Evolutionary conservation across 345 rosid species (phyloP), one percentile per base, ranked within the genome.

Genomic region (Eucalyptus regnans): DNA sequence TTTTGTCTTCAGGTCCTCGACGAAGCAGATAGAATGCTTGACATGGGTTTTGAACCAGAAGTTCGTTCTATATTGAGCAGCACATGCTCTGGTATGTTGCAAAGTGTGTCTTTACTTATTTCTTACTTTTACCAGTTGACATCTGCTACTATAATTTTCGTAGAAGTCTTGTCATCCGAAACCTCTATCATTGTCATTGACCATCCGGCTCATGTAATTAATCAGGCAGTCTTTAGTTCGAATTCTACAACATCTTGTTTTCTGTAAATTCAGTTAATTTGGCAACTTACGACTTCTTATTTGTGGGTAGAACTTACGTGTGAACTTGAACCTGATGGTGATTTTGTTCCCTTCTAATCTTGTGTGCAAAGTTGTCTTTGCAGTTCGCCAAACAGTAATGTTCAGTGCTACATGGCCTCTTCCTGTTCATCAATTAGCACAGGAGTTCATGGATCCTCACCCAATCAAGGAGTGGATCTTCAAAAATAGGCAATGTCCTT

Each of bases 11-110:
- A 96, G 99, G 99, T 98, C 50, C 95, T 98, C 86, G 99, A 98
- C 90, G 97, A 98, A 92, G 99, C 99, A 48, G 99, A 98, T 93
- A 92, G 99, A 92, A 98, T 98, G 99, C 99, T 98, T 92, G 99
- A 96, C 92, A 93, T 98, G 99, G 99, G 98, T 90, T 98, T 98
- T 86, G 96, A 97, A 91, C 95, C 95, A 90, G 97, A 96, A 89
- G 99, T 97, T 87, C 96, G 97, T 87, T 90, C 94, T 90, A 98
- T 98, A 91, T 87, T 98, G 93, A 93, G 99, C 93, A 94, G 92
- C 91, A 97, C 98, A 18, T 91, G 93, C 91, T 93, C 94, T 88
- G 95, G 99, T 94, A 94, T 86, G 29, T 52, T 54, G 62, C n/a
- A 52, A 31, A 10, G 14, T 43, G 14, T 43, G 8, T 52, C 46